Base-by-base conservation (phyloP, 306 rosid species). In the Rosa persica region DNA sequence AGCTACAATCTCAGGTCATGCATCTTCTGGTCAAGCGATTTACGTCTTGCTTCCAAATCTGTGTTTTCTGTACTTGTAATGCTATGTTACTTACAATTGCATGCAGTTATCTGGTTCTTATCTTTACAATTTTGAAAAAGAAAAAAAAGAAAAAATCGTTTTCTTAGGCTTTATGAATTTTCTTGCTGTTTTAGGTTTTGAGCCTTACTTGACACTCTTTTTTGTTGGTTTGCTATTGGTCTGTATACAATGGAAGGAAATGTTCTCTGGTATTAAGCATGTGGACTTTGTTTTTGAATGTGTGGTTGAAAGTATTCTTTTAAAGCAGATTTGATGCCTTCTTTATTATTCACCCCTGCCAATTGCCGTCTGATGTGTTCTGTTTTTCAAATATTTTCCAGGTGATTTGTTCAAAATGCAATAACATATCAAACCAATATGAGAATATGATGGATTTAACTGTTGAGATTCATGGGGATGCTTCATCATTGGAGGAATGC, bases 401-500 rank as follows among this genome's bases (percentile, higher is more conserved):
- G 99, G 99, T 96, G 66, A 83, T 89, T 77, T 96, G 99, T 88
- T 87, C 98, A 68, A 78, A 85, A 60, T 96, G 99, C 79, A 74
- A 86, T 5, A 91, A 91, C 78, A 75, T 83, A 77, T 96, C 99
- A 76, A 96, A 91, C 76, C 97, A 90, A 76, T 92, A 87, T 76
- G 99, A 96, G 80, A 89, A 85, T 87, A 96, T 96, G 99, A 91
- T 96, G 99, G 99, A 96, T 85, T 88, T 96, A 83, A 91, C 98
- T 17, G 99, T 96, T 74, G 99, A 96, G 81, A 96, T 96, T 82
- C 98, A 96, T 43, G 99, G 99, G 73, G 94, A 93, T 82, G 98
- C 97, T 81, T 86, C 87, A 72, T 96, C 96, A 61, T 84, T 96
- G 81, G 98, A 93, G 87, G 96, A 93, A 86, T 96, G 99, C 87